A percentile compares a stretch with the other conserved stretches of the same genome.
Conservation (phyloP, 23 red algal genomes). For the Gracilaria caudata region DNA sequence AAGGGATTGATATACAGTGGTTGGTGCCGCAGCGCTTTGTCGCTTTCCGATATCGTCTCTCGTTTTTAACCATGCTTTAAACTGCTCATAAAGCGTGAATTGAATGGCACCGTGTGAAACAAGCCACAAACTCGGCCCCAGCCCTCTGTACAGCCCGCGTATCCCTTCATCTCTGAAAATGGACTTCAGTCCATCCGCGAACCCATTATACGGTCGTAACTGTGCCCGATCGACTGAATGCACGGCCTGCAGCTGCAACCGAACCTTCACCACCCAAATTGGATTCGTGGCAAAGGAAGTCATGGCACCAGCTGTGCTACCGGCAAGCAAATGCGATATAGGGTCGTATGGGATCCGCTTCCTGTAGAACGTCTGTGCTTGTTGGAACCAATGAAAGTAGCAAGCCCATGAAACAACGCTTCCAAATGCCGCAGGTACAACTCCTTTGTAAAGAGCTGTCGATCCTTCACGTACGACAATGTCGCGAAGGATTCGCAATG, state of each 20-base stretch:
- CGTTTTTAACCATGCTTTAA: constrained; percentile 51
- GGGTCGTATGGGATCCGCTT: constrained; percentile 4
- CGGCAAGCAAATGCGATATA: constrained; percentile 64
- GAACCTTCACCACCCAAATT: constrained; percentile 97
- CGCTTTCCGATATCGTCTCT: not conserved
- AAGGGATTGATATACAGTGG: constrained; percentile 66
- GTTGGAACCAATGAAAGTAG: constrained; percentile 93
- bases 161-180: constrained; percentile 83
- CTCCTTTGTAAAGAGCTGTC: constrained; percentile 75
- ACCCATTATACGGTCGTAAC: constrained; percentile 48
- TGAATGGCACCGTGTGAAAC: constrained; percentile 96
- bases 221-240: not conserved
- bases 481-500: constrained; percentile 49
- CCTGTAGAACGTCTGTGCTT: constrained; percentile 20
- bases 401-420: constrained; percentile 81
- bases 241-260: constrained; percentile 82
- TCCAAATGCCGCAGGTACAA: constrained; percentile 85
- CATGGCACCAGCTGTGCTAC: constrained; percentile 75
- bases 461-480: constrained; percentile 72
- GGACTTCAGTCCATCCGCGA: constrained; percentile 57
- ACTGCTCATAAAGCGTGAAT: constrained; percentile 89
- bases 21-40: not conserved
- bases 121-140: constrained; percentile 87
- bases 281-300: constrained; percentile 90
- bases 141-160: constrained; percentile 85